These are phyloP conservation scores for Eucalyptus cloeziana DNA, from an alignment of 345 rosid species.

Conservation along the genomic window DNA sequence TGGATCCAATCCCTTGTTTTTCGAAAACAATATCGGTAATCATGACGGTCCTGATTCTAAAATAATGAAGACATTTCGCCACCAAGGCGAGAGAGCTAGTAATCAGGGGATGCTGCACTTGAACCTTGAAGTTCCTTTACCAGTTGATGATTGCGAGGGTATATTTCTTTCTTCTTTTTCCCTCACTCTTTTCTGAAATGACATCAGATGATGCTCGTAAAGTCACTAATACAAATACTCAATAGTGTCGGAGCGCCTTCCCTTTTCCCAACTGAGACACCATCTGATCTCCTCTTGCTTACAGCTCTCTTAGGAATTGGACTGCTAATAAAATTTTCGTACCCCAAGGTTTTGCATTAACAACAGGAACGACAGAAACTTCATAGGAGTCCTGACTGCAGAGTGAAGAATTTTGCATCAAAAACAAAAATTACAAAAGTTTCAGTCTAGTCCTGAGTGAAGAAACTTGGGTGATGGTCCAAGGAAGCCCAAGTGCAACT, in stretches of 20 bases:
- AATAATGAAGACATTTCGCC: conserved; percentile 1
- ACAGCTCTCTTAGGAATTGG: not conserved
- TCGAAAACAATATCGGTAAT: not conserved
- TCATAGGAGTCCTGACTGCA: not conserved
- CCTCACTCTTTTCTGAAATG: not conserved
- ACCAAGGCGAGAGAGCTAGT: not conserved
- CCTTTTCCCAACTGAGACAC: not conserved
- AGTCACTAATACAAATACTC: not conserved
- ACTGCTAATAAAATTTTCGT: not conserved
- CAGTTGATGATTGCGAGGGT: not conserved
- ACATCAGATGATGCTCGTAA: not conserved
- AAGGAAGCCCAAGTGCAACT: not conserved
- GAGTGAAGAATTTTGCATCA: not conserved
- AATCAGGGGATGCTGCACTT: not conserved
- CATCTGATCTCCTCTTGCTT: not conserved
- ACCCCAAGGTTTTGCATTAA: not conserved
- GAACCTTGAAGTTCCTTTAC: not conserved
- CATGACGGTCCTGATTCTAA: conserved; percentile 3
- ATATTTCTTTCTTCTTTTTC: not conserved
- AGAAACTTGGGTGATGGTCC: not conserved
- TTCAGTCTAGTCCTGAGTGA: not conserved
- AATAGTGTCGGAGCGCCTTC: not conserved
- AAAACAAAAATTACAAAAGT: not conserved
- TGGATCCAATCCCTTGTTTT: conserved; percentile 8
- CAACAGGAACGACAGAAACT: not conserved